Conservation (phyloP, 768 basidiomycete genomes). For the Tephrocybe sp. region DNA sequence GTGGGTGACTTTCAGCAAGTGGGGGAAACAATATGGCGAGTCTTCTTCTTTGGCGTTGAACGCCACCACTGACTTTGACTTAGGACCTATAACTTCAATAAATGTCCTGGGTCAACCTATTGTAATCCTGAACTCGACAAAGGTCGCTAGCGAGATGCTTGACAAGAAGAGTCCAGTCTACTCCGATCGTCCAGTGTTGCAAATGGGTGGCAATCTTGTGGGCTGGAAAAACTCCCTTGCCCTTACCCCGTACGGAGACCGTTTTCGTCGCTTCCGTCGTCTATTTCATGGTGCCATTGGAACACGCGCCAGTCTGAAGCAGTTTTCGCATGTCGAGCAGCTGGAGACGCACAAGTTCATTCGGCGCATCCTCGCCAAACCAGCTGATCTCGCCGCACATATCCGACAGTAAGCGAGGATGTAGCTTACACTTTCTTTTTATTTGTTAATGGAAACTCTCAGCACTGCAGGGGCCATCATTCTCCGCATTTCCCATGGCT, state of each 20-base stretch:
- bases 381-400: conserved; percentile 41
- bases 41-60: neutral
- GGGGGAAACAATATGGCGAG: conserved; percentile 53
- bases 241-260: conserved; percentile 54
- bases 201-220: conserved; percentile 53
- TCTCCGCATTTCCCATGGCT: conserved; percentile 52
- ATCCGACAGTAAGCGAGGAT: conserved; percentile 41
- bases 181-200: conserved; percentile 60
- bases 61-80: neutral
- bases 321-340: conserved; percentile 42
- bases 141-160: conserved; percentile 52
- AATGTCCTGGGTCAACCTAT: conserved; percentile 60
- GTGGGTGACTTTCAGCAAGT: conserved; percentile 50
- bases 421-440: neutral
- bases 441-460: neutral
- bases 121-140: conserved; percentile 51
- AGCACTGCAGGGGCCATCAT: conserved; percentile 54
- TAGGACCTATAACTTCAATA: conserved; percentile 60
- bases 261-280: conserved; percentile 51
- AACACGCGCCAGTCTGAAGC: conserved; percentile 36
- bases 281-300: conserved; percentile 52
- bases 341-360: conserved; percentile 46
- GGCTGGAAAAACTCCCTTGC: conserved; percentile 58
- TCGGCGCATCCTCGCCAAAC: conserved; percentile 43
- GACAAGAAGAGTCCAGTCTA: conserved; percentile 67